A percentile compares a stretch with the other conserved stretches of the same genome.
These are phyloP conservation scores for Penicillium turbatum DNA, from an alignment of 495 filamentous ascomycete species.

Conservation along the genomic window DNA sequence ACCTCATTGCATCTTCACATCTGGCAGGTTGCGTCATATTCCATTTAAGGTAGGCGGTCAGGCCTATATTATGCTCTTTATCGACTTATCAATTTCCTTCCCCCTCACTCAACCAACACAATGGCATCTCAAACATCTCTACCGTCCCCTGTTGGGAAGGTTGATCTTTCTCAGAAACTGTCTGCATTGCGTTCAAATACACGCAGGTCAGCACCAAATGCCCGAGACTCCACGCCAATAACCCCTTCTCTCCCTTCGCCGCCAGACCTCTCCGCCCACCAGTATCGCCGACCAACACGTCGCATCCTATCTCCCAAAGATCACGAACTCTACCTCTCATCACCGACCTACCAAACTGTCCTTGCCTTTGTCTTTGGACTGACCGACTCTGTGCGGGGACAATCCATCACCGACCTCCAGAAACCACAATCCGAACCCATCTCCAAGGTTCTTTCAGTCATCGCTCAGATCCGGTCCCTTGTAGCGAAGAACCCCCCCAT, in stretches of 20 bases:
- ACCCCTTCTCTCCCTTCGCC: slow-evolving; percentile 69
- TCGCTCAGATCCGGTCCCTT: slow-evolving; percentile 61
- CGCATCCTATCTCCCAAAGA: slow-evolving; percentile 78
- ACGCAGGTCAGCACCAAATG: slow-evolving; percentile 46
- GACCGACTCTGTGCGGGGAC: slow-evolving; percentile 74
- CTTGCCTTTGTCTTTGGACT: slow-evolving; percentile 81
- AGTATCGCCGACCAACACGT: slow-evolving; percentile 62
- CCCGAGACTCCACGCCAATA: slow-evolving; percentile 61
- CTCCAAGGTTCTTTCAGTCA: slow-evolving; percentile 60
- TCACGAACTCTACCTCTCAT: slow-evolving; percentile 75
- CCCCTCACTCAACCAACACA: slow-evolving; percentile 10
- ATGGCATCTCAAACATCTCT: slow-evolving; percentile 28
- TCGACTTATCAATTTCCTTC: slow-evolving; percentile 5
- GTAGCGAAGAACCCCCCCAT: slow-evolving; percentile 67
- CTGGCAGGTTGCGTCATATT: slow-evolving; percentile 1
- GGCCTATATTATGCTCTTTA: background rate
- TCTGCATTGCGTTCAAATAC: slow-evolving; percentile 64
- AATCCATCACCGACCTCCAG: slow-evolving; percentile 62
- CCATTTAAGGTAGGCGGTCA: slow-evolving; percentile 18
- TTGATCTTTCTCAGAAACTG: slow-evolving; percentile 58
- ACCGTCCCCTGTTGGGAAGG: slow-evolving; percentile 36
- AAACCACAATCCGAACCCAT: slow-evolving; percentile 53
- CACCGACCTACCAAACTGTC: slow-evolving; percentile 72
- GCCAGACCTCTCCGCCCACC: slow-evolving; percentile 57
- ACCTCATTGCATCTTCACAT: background rate